Percentiles rank a stretch among this genome's conserved stretches.
These are phyloP conservation scores for Mariannaea elegans DNA, from an alignment of 2,329 filamentous ascomycete genomes.

Conservation along the genomic window DNA sequence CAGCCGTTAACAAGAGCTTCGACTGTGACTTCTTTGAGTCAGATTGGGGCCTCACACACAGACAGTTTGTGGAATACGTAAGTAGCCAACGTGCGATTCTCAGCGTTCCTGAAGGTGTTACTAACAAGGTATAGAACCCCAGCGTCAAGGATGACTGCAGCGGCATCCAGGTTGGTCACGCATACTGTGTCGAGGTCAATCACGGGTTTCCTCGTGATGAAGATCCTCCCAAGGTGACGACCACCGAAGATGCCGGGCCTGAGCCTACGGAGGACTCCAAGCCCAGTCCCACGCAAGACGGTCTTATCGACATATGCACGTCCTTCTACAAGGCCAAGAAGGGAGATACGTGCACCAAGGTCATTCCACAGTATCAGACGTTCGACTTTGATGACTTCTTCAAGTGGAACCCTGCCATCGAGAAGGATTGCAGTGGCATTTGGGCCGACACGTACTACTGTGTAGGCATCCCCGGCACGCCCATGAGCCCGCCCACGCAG, in stretches of 20 bases:
- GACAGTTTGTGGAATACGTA: slow-evolving; percentile 8
- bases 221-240: neutral
- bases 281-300: neutral
- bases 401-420: slow-evolving; percentile 15
- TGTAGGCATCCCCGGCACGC: neutral
- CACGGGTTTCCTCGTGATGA: slow-evolving; percentile 9
- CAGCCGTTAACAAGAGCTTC: slow-evolving; percentile 1
- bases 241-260: neutral
- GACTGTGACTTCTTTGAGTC: slow-evolving; percentile 10
- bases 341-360: slow-evolving; percentile 18
- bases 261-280: neutral
- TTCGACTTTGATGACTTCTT: slow-evolving; percentile 19
- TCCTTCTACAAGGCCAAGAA: slow-evolving; percentile 22
- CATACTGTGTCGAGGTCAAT: slow-evolving; percentile 24
- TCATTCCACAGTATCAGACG: neutral
- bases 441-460: slow-evolving; percentile 1
- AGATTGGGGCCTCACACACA: slow-evolving; percentile 6
- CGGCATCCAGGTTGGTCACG: slow-evolving; percentile 15
- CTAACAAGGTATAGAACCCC: slow-evolving; percentile 10
- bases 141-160: slow-evolving; percentile 13
- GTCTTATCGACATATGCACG: neutral
- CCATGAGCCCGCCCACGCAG: neutral
- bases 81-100: slow-evolving; percentile 1
- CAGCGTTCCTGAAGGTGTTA: neutral
- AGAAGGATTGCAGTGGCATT: slow-evolving; percentile 1